Conservation (phyloP, 768 basidiomycete species). For the Mycena sanguinolenta region DNA sequence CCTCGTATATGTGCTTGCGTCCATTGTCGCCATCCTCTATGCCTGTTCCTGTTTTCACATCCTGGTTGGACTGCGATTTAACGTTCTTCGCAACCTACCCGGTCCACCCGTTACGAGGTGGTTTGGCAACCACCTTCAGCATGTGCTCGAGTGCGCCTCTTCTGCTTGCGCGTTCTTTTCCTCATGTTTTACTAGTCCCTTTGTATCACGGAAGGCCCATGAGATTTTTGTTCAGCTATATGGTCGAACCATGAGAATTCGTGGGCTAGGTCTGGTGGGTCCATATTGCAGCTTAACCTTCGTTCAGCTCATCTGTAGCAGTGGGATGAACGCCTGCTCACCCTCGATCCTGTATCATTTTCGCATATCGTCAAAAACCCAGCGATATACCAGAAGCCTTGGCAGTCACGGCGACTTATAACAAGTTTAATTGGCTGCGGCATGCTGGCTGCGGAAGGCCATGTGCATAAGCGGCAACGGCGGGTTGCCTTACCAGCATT, state of each 20-base stretch:
- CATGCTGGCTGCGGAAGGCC: slow-evolving; percentile 84
- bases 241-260: slow-evolving; percentile 77
- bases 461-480: slow-evolving; percentile 83
- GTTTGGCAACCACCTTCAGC: slow-evolving; percentile 67
- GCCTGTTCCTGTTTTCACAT: slow-evolving; percentile 46
- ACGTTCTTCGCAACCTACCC: slow-evolving; percentile 67
- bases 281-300: background rate
- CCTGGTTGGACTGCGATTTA: slow-evolving; percentile 50
- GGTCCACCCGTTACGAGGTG: slow-evolving; percentile 69
- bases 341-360: slow-evolving; percentile 83
- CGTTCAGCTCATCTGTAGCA: slow-evolving; percentile 42
- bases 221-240: slow-evolving; percentile 68
- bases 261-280: slow-evolving; percentile 78
- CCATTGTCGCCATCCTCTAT: slow-evolving; percentile 16
- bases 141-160: slow-evolving; percentile 69
- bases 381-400: slow-evolving; percentile 86
- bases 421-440: slow-evolving; percentile 85
- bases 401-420: slow-evolving; percentile 81
- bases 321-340: slow-evolving; percentile 87
- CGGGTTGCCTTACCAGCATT: slow-evolving; percentile 84
- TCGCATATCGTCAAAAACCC: slow-evolving; percentile 81
- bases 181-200: slow-evolving; percentile 56
- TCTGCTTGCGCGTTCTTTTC: background rate
- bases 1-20: slow-evolving; percentile 19
- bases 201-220: slow-evolving; percentile 65